Evolutionary conservation across 2,329 filamentous ascomycete species (phyloP).

Genomic region (Colletotrichum sp.): DNA sequence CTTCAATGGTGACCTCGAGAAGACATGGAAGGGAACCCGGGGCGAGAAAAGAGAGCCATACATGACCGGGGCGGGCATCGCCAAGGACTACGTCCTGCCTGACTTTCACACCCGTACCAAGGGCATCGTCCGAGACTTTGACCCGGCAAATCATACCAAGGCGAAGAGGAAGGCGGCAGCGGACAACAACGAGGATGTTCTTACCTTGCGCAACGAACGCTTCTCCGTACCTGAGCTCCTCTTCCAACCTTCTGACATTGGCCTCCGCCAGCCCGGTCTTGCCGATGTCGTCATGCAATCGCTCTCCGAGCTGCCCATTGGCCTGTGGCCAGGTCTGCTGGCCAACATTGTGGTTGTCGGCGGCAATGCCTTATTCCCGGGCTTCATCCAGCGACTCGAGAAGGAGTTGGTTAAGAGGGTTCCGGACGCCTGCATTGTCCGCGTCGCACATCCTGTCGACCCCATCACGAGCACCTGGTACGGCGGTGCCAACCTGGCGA

Average conservation of each 20-base stretch:
- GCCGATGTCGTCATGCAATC: constrained; percentile 84
- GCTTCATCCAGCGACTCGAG: constrained; percentile 82
- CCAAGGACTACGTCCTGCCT: constrained; percentile 90
- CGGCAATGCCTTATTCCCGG: constrained; percentile 80
- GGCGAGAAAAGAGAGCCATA: constrained; percentile 60
- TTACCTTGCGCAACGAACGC: constrained; percentile 90
- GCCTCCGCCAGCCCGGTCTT: constrained; percentile 82
- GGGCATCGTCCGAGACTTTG: constrained; percentile 79
- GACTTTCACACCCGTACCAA: constrained; percentile 69
- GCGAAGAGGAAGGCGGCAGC: constrained; percentile 48
- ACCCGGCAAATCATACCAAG: constrained; percentile 66
- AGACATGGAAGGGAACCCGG: constrained; percentile 79
- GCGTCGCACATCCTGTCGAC: constrained; percentile 72
- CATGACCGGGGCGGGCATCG: constrained; percentile 63
- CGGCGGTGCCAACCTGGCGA: constrained; percentile 81
- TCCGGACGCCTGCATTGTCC: constrained; percentile 78
- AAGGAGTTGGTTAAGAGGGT: constrained; percentile 74
- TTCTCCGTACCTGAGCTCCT: constrained; percentile 90
- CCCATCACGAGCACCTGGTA: constrained; percentile 85
- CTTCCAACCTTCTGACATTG: constrained; percentile 86
- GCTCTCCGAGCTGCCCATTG: constrained; percentile 76
- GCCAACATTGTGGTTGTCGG: constrained; percentile 90
- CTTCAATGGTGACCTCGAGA: constrained; percentile 80
- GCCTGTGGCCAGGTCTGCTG: constrained; percentile 81
- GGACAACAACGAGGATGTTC: constrained; percentile 71